Evolutionary conservation across 2,329 filamentous ascomycete genomes (phyloP), one percentile per base, ranked within the genome.

Genomic region (Claviceps humidiphila): DNA sequence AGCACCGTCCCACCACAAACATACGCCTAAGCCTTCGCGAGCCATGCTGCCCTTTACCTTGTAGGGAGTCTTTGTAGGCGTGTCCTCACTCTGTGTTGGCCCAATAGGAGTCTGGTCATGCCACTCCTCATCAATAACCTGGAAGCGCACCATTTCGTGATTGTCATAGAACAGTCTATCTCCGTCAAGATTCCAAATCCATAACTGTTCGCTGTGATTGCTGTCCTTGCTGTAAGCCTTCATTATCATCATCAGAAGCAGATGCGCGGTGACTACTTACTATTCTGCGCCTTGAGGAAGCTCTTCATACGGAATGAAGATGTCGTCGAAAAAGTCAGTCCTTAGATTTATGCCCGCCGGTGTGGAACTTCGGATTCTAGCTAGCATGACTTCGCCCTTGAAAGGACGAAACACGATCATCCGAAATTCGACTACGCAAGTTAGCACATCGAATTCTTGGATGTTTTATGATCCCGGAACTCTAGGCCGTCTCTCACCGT

Each of bases 371-470:
- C 84, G 84, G 67, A 98, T 96, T 58, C 82, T 84, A 16, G 87
- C 93, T 45, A 87, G 75, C 61, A 98, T 77, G 54, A 96, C 88
- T 66, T 98, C 93, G 47, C 89, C 88, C 64, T 95, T 95, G 73
- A 96, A 97, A 0, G 93, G 93, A 24, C 93, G 83, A 67, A 97
- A 98, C 34, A 98, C 89, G 17, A 96, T 77, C 63, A 98, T 76
- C 22, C 89, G 86, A 63, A 97, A 98, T 65, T 95, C 89, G 49
- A 95, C 91, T 93, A 57, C 14, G 20, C 30, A 13, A 30, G 17
- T 26, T 42, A 26, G 40, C 11, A 38, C 44, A 20, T 38, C n/a
- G 11, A 34, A 34, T 11, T 34, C 9, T 34, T 34, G 11, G 30
- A 9, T 34, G 17, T 47, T 17, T 17, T 41, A 20, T 41, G 16